phyloP scores from a whole-genome alignment of 2,329 filamentous ascomycete genomes.

The Exophiala alcalophila region DNA sequence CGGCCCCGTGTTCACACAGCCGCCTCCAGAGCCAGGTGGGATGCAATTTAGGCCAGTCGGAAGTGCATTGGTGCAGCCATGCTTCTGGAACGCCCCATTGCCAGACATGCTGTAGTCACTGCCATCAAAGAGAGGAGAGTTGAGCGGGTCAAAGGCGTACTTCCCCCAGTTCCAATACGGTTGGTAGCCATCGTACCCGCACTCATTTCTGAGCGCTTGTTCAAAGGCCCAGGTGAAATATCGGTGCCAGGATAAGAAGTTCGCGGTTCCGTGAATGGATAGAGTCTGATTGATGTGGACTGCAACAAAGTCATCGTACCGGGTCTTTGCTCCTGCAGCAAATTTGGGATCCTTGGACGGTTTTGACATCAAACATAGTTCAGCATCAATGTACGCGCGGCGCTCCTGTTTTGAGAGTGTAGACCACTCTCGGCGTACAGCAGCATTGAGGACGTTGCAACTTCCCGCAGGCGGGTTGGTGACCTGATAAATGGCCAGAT shows the following conservation, averaged over 20 bases:
- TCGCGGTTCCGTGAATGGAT: slow-evolving; percentile 35
- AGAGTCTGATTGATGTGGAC: slow-evolving; percentile 38
- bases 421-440: slow-evolving; percentile 46
- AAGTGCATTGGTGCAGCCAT: slow-evolving; percentile 17
- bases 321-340: slow-evolving; percentile 46
- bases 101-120: slow-evolving; percentile 38
- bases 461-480: slow-evolving; percentile 18
- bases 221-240: slow-evolving; percentile 45
- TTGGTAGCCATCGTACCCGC: slow-evolving; percentile 44
- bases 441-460: slow-evolving; percentile 40
- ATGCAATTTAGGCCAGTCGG: slow-evolving; percentile 19
- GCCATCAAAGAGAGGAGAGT: slow-evolving; percentile 38
- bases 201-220: slow-evolving; percentile 43
- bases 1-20: slow-evolving; percentile 29
- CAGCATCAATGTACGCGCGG: slow-evolving; percentile 36
- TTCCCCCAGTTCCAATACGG: slow-evolving; percentile 43
- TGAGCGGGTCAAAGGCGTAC: slow-evolving; percentile 32
- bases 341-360: slow-evolving; percentile 29
- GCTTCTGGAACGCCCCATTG: slow-evolving; percentile 24
- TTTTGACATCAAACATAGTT: slow-evolving; percentile 37
- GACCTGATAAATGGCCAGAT: slow-evolving; percentile 33
- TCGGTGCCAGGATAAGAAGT: slow-evolving; percentile 46
- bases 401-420: slow-evolving; percentile 26
- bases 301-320: slow-evolving; percentile 47
- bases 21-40: slow-evolving; percentile 28